Base-by-base conservation (phyloP, 2,329 filamentous ascomycete species). In the Bretziella fagacearum region DNA sequence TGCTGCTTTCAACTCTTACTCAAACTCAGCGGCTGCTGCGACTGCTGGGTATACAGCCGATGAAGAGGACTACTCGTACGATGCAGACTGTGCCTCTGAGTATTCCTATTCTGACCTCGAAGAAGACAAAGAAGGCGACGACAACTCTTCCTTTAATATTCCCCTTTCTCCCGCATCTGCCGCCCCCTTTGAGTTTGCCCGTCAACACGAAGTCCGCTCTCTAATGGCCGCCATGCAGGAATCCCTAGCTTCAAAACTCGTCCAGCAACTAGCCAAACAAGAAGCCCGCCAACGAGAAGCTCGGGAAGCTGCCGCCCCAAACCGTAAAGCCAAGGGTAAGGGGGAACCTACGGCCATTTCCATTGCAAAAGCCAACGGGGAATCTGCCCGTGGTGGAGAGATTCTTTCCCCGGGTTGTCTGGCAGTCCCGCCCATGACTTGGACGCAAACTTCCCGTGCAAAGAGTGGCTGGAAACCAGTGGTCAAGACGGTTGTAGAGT, bases 181-280 rank as follows among this genome's bases (percentile, higher is more conserved):
- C 8, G 41, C 32, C 13, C 44, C 40, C 23, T 46, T 50, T 37
- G 44, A 50, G 22, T 50, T 50, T 26, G 48, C 48, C 30, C 48
- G 39, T 11, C 48, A 50, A 40, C 48, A 50, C 15, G 44, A 50
- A 30, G 37, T 50, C 6, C 20, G 23, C 27, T 39, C 43, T 25
- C 44, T 50, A n/a, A 37, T 50, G 44, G 44, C 44, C 8, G 43
- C 45, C 27, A 46, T 50, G 48, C 48, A 50, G 22, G 13, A 26
- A 23, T 44, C 45, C 22, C 45, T 47, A 20, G 18, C 30, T 7
- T 22, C 15, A 23, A 50, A 50, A 32, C 44, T 50, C 15, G 48
- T 39, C n/a, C 22, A 27, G 2, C 48, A 46, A 36, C 48, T 46
- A 8, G 46, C 51, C 6, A 54, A 54, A 7, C 51, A 46, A 37